Base-by-base conservation (phyloP, 306 rosid species). In the Abrus precatorius region DNA sequence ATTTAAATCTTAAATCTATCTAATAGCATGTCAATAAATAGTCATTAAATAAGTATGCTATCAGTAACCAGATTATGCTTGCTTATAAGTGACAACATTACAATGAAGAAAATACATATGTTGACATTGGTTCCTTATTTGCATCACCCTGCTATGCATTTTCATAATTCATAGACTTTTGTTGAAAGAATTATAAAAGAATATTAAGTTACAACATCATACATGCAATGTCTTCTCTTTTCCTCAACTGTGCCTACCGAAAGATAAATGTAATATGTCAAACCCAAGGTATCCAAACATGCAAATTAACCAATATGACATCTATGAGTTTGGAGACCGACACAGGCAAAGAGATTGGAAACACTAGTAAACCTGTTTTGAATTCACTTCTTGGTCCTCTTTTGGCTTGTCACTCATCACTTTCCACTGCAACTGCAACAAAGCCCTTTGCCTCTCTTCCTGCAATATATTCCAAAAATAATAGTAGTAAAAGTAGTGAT, bases 381-480 rank as follows among this genome's bases (percentile, higher is more conserved):
- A 93, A 82, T 85, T 93, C 83, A 88, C 97, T 87, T 93, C 99
- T 87, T 87, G 94, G 85, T 89, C 93, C 84, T 93, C 96, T 74
- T 88, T 93, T 67, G 90, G 90, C 72, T 92, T 90, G 88, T 93
- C 91, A 48, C 97, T 84, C 98, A 96, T 95, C 84, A 93, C 98
- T 87, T 87, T 92, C 99, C 98, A 96, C 87, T 92, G 97, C 93
- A 96, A 77, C 82, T 96, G 94, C 90, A 96, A 83, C 80, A 96
- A 86, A 71, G 98, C 93, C 85, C 91, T 92, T 87, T 96, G 98
- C 87, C 91, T 89, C 65, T 96, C 97, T 91, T 96, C 99, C 99
- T 90, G 86, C 76, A 76, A 82, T 72, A 78, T 44, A 60, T 67
- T 66, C 86, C 57, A 10, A 38, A 34, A 47, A 59, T 29, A 54